Conservation (phyloP, 1,139 yeast species). For the Arxiozyma heterogenica region DNA sequence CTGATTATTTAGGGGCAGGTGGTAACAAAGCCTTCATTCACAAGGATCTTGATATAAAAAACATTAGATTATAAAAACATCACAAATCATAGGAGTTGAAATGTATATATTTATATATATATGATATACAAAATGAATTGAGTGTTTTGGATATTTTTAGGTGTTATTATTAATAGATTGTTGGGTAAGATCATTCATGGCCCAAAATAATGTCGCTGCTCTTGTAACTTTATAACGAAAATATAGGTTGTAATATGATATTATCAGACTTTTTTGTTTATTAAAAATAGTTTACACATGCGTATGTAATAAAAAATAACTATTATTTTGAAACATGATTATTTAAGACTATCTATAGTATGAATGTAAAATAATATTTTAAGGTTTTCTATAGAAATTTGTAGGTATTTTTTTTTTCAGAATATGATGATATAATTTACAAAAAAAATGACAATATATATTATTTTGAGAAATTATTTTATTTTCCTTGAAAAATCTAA, state of each 20-base stretch:
- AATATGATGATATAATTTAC: constrained; percentile 2
- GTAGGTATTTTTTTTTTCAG: background rate
- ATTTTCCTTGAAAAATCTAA: constrained; percentile 2
- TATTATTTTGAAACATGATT: too few relatives aligned
- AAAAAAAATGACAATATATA: background rate
- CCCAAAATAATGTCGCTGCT: too few relatives aligned
- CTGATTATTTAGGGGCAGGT: constrained; percentile 89
- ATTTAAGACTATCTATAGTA: too few relatives aligned
- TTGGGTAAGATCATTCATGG: background rate
- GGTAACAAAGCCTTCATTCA: constrained; percentile 77
- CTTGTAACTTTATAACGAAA: background rate
- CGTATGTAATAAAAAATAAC: too few relatives aligned
- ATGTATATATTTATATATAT: background rate
- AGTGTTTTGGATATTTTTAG: background rate
- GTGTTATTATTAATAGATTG: background rate
- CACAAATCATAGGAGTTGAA: background rate
- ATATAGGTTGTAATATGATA: too few relatives aligned
- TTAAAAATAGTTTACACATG: background rate
- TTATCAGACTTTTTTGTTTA: too few relatives aligned
- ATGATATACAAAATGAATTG: background rate
- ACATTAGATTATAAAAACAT: constrained; percentile 13
- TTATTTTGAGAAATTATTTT: background rate
- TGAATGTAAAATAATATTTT: background rate
- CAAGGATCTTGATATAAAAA: constrained; percentile 41
- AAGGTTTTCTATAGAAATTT: background rate